Percentiles rank a stretch among this genome's conserved stretches.
Conservation (phyloP, 768 basidiomycete species). For the Leccinum aurantiacum region DNA sequence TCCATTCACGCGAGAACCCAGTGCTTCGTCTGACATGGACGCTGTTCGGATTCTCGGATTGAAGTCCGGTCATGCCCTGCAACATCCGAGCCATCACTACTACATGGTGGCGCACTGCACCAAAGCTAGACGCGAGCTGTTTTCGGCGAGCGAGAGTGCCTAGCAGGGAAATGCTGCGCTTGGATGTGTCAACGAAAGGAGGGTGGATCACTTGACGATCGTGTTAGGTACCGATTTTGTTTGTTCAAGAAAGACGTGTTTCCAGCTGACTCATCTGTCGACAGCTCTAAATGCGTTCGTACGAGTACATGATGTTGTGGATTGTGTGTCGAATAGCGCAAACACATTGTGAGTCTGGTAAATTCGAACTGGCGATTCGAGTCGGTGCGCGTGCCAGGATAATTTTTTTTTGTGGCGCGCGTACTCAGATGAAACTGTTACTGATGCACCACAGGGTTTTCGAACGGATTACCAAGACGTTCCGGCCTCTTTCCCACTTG, state of each 20-base stretch:
- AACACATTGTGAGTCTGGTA: slow-evolving; percentile 52
- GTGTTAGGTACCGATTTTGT: slow-evolving; percentile 53
- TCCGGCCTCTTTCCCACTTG: slow-evolving; percentile 76
- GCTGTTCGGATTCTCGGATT: slow-evolving; percentile 61
- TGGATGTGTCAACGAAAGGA: slow-evolving; percentile 85
- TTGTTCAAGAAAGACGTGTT: too few species aligned
- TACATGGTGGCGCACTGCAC: slow-evolving; percentile 89
- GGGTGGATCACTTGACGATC: slow-evolving; percentile 82
- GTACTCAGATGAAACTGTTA: not conserved
- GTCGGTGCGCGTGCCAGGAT: slow-evolving; percentile 43
- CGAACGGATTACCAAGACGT: slow-evolving; percentile 87
- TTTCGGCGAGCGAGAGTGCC: slow-evolving; percentile 38
- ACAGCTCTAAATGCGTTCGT: slow-evolving; percentile 90
- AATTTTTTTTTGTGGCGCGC: not conserved
- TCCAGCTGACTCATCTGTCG: not conserved
- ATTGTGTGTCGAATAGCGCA: slow-evolving; percentile 90
- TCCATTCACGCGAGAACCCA: slow-evolving; percentile 19
- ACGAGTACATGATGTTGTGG: slow-evolving; percentile 86
- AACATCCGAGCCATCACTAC: slow-evolving; percentile 85
- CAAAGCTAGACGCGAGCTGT: slow-evolving; percentile 54
- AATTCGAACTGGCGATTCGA: slow-evolving; percentile 82
- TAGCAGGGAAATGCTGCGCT: slow-evolving; percentile 50
- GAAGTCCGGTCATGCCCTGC: slow-evolving; percentile 80
- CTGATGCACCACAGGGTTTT: slow-evolving; percentile 61
- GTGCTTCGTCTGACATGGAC: slow-evolving; percentile 50